Conservation (phyloP, 768 basidiomycete species). For the Suillus hirtellus region DNA sequence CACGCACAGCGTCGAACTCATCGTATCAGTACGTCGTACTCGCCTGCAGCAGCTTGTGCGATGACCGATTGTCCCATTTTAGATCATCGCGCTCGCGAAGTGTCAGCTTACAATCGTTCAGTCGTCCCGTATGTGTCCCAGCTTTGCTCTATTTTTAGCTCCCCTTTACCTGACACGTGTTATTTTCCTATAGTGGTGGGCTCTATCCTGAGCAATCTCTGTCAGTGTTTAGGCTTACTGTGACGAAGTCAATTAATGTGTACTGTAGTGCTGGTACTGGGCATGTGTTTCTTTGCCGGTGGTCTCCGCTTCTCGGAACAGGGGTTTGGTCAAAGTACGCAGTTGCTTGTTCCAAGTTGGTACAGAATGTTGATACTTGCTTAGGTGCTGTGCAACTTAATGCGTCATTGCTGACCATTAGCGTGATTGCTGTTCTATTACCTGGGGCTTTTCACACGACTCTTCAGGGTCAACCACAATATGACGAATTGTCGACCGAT, state of each 20-base stretch:
- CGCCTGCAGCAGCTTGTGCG: background rate
- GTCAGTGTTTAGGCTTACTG: slow-evolving; percentile 35
- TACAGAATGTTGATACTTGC: background rate
- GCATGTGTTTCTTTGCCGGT: slow-evolving; percentile 84
- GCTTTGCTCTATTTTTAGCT: background rate
- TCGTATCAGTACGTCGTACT: slow-evolving; percentile 61
- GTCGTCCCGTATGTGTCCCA: slow-evolving; percentile 54
- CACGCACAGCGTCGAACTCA: slow-evolving; percentile 49
- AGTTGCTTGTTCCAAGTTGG: background rate
- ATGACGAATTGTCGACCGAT: slow-evolving; percentile 24
- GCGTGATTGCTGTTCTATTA: slow-evolving; percentile 76
- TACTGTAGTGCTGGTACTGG: slow-evolving; percentile 76
- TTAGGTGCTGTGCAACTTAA: slow-evolving; percentile 73
- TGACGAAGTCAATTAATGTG: background rate
- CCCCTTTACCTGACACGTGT: slow-evolving; percentile 8
- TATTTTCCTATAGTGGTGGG: slow-evolving; percentile 59
- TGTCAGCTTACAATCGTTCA: slow-evolving; percentile 83
- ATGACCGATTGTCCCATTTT: slow-evolving; percentile 6
- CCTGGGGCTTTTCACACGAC: slow-evolving; percentile 78
- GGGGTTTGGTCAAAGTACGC: slow-evolving; percentile 69
- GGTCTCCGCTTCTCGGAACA: slow-evolving; percentile 80
- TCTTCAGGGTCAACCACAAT: slow-evolving; percentile 30
- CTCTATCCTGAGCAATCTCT: slow-evolving; percentile 76
- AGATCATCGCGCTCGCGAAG: slow-evolving; percentile 79
- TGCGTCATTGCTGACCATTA: slow-evolving; percentile 70